These are phyloP conservation scores for Pezicula rhizophila DNA, from an alignment of 2,329 filamentous ascomycete species.

Conservation along the genomic window DNA sequence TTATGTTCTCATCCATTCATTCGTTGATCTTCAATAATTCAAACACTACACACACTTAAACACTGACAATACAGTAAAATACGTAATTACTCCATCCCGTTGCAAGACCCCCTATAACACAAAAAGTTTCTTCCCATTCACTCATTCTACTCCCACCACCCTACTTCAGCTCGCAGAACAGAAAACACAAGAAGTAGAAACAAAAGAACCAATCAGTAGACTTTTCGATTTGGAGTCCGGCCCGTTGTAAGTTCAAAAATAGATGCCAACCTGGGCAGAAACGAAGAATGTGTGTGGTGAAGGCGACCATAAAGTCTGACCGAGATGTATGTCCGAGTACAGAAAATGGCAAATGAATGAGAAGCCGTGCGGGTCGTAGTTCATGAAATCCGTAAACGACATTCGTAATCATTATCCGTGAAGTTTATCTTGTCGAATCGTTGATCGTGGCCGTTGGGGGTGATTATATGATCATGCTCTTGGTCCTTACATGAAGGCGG, in stretches of 20 bases:
- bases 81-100: background rate
- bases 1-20: no score
- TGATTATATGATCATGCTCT: constrained; percentile 22
- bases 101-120: background rate
- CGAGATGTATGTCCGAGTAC: background rate
- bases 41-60: no score
- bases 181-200: background rate
- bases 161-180: background rate
- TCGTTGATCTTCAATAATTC: no score
- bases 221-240: background rate
- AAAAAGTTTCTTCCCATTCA: background rate
- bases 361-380: background rate
- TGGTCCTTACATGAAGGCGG: constrained; percentile 23
- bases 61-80: background rate
- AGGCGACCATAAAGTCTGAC: background rate
- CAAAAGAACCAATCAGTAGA: background rate
- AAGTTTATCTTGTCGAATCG: background rate
- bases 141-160: background rate
- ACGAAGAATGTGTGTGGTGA: background rate
- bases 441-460: background rate
- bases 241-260: background rate
- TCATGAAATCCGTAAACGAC: background rate
- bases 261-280: constrained; percentile 1
- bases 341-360: background rate
- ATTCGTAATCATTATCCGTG: constrained; percentile 1